These are phyloP conservation scores for Gloeopeniophorella convolvens DNA, from an alignment of 768 basidiomycete genomes.

Conservation along the genomic window DNA sequence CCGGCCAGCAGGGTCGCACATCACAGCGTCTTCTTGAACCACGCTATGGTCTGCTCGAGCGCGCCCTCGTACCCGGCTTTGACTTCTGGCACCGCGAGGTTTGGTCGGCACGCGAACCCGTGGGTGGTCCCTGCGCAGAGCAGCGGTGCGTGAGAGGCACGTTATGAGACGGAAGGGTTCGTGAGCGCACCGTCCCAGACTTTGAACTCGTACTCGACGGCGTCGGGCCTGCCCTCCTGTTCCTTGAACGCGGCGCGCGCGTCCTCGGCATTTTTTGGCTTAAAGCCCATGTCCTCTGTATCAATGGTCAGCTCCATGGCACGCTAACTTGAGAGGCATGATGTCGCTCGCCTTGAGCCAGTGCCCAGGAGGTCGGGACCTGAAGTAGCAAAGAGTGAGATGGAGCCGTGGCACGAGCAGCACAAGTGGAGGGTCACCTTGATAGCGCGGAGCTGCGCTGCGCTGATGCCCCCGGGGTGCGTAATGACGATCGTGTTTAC, in stretches of 20 bases:
- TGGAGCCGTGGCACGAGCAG: conserved; percentile 21
- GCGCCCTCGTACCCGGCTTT: conserved; percentile 40
- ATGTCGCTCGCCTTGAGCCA: conserved; percentile 31
- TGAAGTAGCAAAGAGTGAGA: neutral
- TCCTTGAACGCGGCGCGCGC: conserved; percentile 29
- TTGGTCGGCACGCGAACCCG: conserved; percentile 44
- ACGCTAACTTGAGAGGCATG: neutral
- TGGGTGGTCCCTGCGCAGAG: conserved; percentile 37
- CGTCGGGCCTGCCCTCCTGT: conserved; percentile 26
- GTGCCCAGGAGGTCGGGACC: conserved; percentile 28
- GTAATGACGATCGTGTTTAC: conserved; percentile 36
- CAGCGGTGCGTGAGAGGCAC: conserved; percentile 6
- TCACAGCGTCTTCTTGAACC: conserved; percentile 37
- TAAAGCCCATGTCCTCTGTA: conserved; percentile 32
- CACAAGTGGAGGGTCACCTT: conserved; percentile 21
- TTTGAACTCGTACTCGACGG: conserved; percentile 31
- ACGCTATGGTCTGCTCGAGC: conserved; percentile 35
- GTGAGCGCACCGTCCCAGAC: conserved; percentile 30
- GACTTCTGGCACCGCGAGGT: conserved; percentile 36
- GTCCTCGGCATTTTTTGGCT: conserved; percentile 22
- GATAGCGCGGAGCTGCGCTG: conserved; percentile 32
- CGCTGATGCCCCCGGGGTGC: conserved; percentile 33
- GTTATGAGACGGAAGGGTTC: neutral
- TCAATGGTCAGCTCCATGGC: neutral
- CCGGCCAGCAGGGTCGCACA: too few species aligned